Percentiles rank a stretch among this genome's conserved stretches.
These are phyloP conservation scores for Gossypium gossypioides DNA, from an alignment of 441 rosid species.

Conservation along the genomic window DNA sequence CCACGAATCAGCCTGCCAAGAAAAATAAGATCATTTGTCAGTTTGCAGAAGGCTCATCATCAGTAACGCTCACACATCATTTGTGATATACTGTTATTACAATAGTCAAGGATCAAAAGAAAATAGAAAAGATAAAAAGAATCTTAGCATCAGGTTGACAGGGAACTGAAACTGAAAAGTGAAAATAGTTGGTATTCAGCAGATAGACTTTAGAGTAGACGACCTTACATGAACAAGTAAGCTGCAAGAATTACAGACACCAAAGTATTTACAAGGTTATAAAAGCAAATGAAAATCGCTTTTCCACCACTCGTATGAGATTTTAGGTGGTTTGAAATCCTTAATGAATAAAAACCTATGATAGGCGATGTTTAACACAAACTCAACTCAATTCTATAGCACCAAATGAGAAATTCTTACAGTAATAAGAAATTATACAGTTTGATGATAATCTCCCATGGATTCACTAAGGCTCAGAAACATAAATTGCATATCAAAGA, in stretches of 20 bases:
- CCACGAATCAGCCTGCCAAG: constrained; percentile 55
- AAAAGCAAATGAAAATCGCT: neutral
- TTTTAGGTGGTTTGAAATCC: neutral
- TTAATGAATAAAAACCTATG: neutral
- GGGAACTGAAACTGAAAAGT: neutral
- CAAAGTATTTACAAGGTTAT: neutral
- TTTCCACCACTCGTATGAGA: neutral
- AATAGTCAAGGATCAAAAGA: neutral
- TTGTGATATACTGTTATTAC: neutral
- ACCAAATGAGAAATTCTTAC: neutral
- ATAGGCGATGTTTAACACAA: neutral
- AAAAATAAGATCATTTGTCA: constrained; percentile 2
- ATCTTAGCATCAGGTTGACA: neutral
- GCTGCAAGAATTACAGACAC: neutral
- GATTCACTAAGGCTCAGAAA: neutral
- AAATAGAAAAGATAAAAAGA: neutral
- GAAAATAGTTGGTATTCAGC: neutral
- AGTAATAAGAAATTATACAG: neutral
- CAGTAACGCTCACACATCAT: neutral
- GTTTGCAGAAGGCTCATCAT: neutral
- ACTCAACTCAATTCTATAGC: neutral
- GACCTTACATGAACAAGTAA: neutral
- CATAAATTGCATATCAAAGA: neutral
- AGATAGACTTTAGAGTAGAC: neutral
- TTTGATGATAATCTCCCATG: neutral